Evolutionary conservation across 2,329 filamentous ascomycete species (phyloP), one percentile per base, ranked within the genome.

Genomic region (Colletotrichum trifolii): DNA sequence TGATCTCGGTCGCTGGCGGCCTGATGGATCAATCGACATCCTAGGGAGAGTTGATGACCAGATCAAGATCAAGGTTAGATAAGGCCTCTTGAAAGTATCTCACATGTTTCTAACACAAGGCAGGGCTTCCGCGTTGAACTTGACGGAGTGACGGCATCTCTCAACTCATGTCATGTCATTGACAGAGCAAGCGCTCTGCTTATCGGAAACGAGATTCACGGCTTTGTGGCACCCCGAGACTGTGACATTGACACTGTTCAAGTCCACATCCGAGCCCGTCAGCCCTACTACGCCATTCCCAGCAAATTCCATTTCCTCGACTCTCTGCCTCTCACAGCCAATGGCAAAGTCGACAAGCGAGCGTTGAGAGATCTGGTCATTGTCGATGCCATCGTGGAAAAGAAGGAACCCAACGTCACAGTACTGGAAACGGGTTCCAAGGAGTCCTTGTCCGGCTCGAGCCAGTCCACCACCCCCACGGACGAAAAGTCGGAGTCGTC

Each of bases 31-130:
- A 25, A 77, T 89, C 47, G 79, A 86, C 36, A 85, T 84, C 33
- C 79, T 87, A 25, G 86, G 87, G 2, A 81, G 86, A 48, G 78
- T 79, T 10, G 87, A 89, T 68, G 86, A 88, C 63, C 87, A 89
- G 70, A 83, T 89, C 64, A 89, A 89, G 73, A 81, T 89, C 71
- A 66, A 66, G 40, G 63, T n/a, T n/a, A n/a, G n/a, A n/a, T 62
- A 15, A 40, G 62, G 62, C 25, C 2, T 7, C 6, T 12, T 11
- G 3, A 13, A n/a, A 38, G 12, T 9, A 4, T 3, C 6, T 5
- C 6, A 2, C 11, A 48, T 3, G 2, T 47, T 42, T 25, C 40
- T 43, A 9, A 56, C 17, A 8, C 2, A 34, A 2, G 1, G 3
- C 12, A 58, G 82, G 80, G 86, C 4, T 88, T 88, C 70, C 83